A percentile compares a stretch with the other conserved stretches of the same genome.
Evolutionary conservation across 2,329 filamentous ascomycete genomes (phyloP).

Genomic region (Tricladium varicosporioides): DNA sequence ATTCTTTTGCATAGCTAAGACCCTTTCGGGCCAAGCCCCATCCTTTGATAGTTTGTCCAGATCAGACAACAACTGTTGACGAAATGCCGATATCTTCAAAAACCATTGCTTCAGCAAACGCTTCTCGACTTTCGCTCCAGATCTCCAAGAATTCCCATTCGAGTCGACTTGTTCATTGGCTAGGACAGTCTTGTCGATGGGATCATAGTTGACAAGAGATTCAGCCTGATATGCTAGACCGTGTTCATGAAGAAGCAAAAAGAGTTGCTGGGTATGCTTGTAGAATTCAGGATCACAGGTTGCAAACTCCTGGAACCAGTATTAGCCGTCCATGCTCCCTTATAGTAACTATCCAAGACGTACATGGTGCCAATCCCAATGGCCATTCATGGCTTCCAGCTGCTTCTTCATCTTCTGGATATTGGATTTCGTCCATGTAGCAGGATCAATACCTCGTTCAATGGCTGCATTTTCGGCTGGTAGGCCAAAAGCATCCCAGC

Average conservation of each 20-base stretch:
- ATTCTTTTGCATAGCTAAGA: conserved; percentile 79
- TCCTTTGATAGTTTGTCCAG: conserved; percentile 63
- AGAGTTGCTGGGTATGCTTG: conserved; percentile 84
- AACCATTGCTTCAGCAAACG: conserved; percentile 85
- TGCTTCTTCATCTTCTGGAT: conserved; percentile 85
- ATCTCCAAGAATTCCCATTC: conserved; percentile 82
- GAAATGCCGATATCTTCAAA: conserved; percentile 77
- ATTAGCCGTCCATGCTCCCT: conserved; percentile 15
- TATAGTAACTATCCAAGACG: conserved; percentile 36
- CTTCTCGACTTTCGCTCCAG: conserved; percentile 80
- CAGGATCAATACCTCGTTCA: conserved; percentile 75
- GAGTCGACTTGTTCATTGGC: conserved; percentile 93
- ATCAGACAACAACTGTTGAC: conserved; percentile 69
- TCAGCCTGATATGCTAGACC: conserved; percentile 81
- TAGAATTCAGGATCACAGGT: conserved; percentile 86
- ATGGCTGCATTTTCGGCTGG: conserved; percentile 91
- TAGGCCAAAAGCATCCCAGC: conserved; percentile 90
- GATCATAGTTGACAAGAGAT: conserved; percentile 86
- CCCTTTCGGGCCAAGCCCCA: conserved; percentile 76
- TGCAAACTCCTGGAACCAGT: conserved; percentile 64
- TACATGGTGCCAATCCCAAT: conserved; percentile 81
- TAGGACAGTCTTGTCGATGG: conserved; percentile 82
- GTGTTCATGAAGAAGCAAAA: conserved; percentile 70
- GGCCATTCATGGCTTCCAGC: conserved; percentile 73
- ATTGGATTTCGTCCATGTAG: conserved; percentile 75